Conservation (phyloP, 2,329 filamentous ascomycete species). For the Camillea tinctor region DNA sequence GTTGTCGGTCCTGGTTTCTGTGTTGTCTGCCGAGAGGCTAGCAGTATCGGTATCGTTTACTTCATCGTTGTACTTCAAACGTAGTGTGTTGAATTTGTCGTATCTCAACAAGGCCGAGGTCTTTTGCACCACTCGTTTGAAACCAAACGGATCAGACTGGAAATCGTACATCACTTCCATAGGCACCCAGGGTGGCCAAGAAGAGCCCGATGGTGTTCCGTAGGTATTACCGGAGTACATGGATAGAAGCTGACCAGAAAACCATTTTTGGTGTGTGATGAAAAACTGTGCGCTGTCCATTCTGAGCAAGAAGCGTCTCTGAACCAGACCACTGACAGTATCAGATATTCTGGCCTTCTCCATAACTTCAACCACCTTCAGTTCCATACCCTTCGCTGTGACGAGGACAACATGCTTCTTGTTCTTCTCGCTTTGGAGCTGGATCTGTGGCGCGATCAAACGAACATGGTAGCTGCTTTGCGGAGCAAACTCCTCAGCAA, state of each 20-base stretch:
- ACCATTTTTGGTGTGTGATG: constrained; percentile 89
- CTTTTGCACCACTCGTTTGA: constrained; percentile 93
- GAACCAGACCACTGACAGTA: constrained; percentile 90
- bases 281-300: constrained; percentile 99
- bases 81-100: constrained; percentile 97
- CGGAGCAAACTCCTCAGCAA: constrained; percentile 82
- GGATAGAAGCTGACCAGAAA: constrained; percentile 78
- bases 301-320: constrained; percentile 87
- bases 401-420: constrained; percentile 95
- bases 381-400: constrained; percentile 95
- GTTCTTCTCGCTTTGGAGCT: constrained; percentile 98
- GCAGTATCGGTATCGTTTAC: constrained; percentile 66
- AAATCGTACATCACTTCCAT: constrained; percentile 99
- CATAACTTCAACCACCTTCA: constrained; percentile 97
- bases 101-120: constrained; percentile 93
- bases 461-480: constrained; percentile 94
- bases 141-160: constrained; percentile 90
- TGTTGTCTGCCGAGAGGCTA: constrained; percentile 50
- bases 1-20: constrained; percentile 86
- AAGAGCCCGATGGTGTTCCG: constrained; percentile 76
- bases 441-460: constrained; percentile 94
- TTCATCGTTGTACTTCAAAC: constrained; percentile 95
- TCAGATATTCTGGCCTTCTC: constrained; percentile 92
- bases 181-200: constrained; percentile 97
- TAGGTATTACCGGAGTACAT: constrained; percentile 95